Conservation (phyloP, 805 yeast species). For the Barnettozyma siamensis region DNA sequence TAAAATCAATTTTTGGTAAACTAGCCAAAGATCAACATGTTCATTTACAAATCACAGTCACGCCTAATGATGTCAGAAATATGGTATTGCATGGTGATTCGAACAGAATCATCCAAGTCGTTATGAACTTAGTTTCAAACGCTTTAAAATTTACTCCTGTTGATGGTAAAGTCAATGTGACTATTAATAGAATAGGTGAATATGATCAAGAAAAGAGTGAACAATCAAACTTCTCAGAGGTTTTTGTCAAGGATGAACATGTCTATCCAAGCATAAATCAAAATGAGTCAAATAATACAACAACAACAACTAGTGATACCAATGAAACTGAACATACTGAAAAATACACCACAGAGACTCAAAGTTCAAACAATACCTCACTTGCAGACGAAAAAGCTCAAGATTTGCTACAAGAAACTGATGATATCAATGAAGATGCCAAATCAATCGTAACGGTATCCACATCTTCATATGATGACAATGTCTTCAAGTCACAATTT, state of each 20-base stretch:
- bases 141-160: conserved; percentile 89
- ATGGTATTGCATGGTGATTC: conserved; percentile 81
- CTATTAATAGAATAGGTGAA: conserved; percentile 60
- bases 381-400: conserved; percentile 11
- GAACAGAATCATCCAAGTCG: conserved; percentile 82
- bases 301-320: not conserved
- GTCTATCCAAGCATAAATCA: not conserved
- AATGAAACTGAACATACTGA: not conserved
- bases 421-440: conserved; percentile 6
- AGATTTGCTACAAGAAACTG: conserved; percentile 2
- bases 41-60: conserved; percentile 52
- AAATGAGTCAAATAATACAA: conserved; percentile 1
- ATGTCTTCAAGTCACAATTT: conserved; percentile 38
- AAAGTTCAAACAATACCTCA: conserved; percentile 11
- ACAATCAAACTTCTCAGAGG: conserved; percentile 36
- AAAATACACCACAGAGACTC: too few species aligned
- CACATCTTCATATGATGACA: conserved; percentile 37
- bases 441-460: conserved; percentile 20
- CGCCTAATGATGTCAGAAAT: conserved; percentile 54
- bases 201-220: conserved; percentile 53
- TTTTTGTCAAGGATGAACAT: conserved; percentile 31
- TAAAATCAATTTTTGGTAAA: conserved; percentile 78
- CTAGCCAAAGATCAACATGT: conserved; percentile 75
- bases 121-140: conserved; percentile 89
- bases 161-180: conserved; percentile 71